Conservation (phyloP, 1,284 basidiomycete species). For the Vanrija pseudolonga region DNA sequence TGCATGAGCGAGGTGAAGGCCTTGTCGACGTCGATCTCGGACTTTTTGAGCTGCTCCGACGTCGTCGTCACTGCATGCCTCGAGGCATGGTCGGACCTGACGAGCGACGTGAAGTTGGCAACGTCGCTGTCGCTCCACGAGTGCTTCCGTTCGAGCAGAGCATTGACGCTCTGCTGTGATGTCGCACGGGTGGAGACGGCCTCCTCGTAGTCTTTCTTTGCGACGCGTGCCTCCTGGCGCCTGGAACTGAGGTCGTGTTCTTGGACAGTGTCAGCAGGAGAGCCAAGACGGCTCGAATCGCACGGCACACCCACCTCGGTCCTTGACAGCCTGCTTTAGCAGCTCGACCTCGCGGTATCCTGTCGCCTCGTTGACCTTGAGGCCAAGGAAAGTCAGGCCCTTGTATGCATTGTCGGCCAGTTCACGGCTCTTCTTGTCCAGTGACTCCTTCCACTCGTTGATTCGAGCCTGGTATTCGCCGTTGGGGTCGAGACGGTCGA, state of each 20-base stretch:
- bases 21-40: constrained; percentile 73
- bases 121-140: constrained; percentile 74
- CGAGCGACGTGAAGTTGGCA: constrained; percentile 73
- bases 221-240: constrained; percentile 64
- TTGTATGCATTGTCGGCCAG: constrained; percentile 32
- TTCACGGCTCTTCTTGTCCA: constrained; percentile 2
- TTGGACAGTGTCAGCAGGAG: constrained; percentile 9
- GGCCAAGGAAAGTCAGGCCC: constrained; percentile 67
- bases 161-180: constrained; percentile 84
- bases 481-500: background rate
- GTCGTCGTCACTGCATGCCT: constrained; percentile 71
- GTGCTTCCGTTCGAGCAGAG: constrained; percentile 83
- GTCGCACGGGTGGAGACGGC: constrained; percentile 70
- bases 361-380: constrained; percentile 75
- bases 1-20: constrained; percentile 83
- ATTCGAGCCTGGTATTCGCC: constrained; percentile 7
- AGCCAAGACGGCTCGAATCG: background rate
- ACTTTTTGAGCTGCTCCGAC: constrained; percentile 61
- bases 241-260: constrained; percentile 33
- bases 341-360: constrained; percentile 86
- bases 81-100: constrained; percentile 77
- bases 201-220: constrained; percentile 69
- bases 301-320: constrained; percentile 5
- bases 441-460: background rate
- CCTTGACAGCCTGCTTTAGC: constrained; percentile 56